These are phyloP conservation scores for Tuber umbilicatum DNA, from an alignment of 495 filamentous ascomycete genomes.

Conservation along the genomic window DNA sequence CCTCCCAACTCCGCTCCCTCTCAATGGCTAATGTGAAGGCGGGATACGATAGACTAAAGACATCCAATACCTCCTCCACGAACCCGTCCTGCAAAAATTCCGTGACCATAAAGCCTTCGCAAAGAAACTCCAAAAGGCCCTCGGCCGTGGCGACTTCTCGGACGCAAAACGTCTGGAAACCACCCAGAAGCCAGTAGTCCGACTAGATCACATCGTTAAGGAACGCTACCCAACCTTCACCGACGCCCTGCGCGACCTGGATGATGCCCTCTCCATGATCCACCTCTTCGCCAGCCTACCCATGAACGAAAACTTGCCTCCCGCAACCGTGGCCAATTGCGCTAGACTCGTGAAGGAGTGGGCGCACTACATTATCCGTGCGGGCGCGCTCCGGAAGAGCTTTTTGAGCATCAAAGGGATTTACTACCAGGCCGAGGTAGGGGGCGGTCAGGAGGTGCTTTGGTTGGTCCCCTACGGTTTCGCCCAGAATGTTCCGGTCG, in stretches of 20 bases:
- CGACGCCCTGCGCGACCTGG: constrained; percentile 88
- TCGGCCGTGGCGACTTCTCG: constrained; percentile 81
- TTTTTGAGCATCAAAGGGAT: constrained; percentile 99
- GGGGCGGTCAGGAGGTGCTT: constrained; percentile 85
- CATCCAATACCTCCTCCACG: constrained; percentile 94
- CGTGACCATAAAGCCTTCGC: constrained; percentile 91
- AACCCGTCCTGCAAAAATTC: constrained; percentile 91
- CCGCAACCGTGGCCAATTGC: constrained; percentile 88
- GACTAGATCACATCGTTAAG: constrained; percentile 91
- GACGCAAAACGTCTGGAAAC: constrained; percentile 65
- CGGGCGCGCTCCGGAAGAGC: constrained; percentile 83
- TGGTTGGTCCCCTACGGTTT: constrained; percentile 98
- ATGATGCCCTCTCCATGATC: constrained; percentile 92
- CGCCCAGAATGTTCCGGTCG: constrained; percentile 82
- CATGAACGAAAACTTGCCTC: constrained; percentile 72
- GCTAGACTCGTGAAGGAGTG: constrained; percentile 88
- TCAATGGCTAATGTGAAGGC: constrained; percentile 79
- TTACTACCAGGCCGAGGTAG: constrained; percentile 97
- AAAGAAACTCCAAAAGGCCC: constrained; percentile 88
- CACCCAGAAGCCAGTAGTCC: constrained; percentile 71
- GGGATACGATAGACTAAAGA: constrained; percentile 64
- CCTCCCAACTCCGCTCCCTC: constrained; percentile 80
- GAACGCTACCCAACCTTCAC: constrained; percentile 97
- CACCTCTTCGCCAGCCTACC: constrained; percentile 98
- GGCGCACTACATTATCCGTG: constrained; percentile 90